A percentile compares a stretch with the other conserved stretches of the same genome.
phyloP scores from a whole-genome alignment of 2,329 filamentous ascomycete species.

The Fusarium fujikuroi region DNA sequence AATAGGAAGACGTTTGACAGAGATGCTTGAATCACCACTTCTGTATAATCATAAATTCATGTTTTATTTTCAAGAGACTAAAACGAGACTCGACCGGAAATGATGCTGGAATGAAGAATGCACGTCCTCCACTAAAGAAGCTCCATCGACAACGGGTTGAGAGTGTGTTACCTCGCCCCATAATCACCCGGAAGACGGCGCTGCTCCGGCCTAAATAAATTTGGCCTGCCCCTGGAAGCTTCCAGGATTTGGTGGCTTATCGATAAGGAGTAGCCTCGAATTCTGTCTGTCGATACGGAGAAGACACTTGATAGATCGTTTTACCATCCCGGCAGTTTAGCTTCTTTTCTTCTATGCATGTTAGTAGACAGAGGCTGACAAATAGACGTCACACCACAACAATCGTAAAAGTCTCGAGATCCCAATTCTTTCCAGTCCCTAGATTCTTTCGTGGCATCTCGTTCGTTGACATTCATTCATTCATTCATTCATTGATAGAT shows the following conservation, averaged over 20 bases:
- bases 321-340: background rate
- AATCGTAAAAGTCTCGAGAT: conserved; percentile 7
- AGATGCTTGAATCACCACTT: background rate
- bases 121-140: background rate
- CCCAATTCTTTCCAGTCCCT: background rate
- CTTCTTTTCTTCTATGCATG: background rate
- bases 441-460: background rate
- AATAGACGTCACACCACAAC: conserved; percentile 39
- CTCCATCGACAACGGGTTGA: background rate
- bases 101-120: background rate
- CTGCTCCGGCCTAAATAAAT: conserved; percentile 21
- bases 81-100: background rate
- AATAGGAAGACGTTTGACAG: too few species aligned
- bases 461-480: background rate
- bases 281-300: background rate
- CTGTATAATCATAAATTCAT: background rate
- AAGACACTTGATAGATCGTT: background rate
- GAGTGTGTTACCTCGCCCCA: conserved; percentile 12
- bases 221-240: conserved; percentile 6
- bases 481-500: too few species aligned
- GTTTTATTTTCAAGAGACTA: background rate
- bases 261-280: conserved; percentile 9
- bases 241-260: conserved; percentile 7
- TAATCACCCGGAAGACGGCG: conserved; percentile 20
- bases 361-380: conserved; percentile 32